Conservation (phyloP, 768 basidiomycete genomes). For the Suillus ampliporus region DNA sequence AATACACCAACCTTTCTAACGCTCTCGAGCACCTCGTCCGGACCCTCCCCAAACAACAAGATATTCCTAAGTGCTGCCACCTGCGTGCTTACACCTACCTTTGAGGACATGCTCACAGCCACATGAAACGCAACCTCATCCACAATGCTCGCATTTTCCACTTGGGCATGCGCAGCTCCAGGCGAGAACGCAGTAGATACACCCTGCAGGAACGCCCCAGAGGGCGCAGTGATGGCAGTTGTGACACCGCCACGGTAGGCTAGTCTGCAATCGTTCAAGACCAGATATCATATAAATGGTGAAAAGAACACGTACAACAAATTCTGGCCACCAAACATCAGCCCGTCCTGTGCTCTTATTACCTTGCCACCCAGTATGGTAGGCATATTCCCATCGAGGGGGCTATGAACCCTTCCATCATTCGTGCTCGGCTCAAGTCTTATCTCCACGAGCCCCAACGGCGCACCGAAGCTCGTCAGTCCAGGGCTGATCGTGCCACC, state of each 20-base stretch:
- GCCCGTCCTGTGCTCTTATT: conserved; percentile 74
- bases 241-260: conserved; percentile 75
- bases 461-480: conserved; percentile 72
- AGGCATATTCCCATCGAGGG: conserved; percentile 51
- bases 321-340: conserved; percentile 71
- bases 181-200: conserved; percentile 67
- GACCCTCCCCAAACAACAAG: conserved; percentile 59
- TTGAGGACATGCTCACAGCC: conserved; percentile 46
- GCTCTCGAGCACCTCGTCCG: conserved; percentile 34
- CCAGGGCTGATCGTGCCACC: conserved; percentile 77
- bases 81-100: conserved; percentile 67
- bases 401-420: conserved; percentile 68
- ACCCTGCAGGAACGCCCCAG: conserved; percentile 58
- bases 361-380: conserved; percentile 56
- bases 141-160: conserved; percentile 66
- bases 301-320: conserved; percentile 59
- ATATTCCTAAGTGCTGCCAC: conserved; percentile 67
- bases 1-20: conserved; percentile 20
- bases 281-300: not conserved
- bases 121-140: conserved; percentile 69
- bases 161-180: conserved; percentile 53
- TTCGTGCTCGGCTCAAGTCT: conserved; percentile 67
- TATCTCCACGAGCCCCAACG: conserved; percentile 75
- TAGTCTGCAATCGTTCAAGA: conserved; percentile 44
- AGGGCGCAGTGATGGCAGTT: conserved; percentile 56